Conservation (phyloP, 176 grass and related monocot genomes). For the Carex pumila region DNA sequence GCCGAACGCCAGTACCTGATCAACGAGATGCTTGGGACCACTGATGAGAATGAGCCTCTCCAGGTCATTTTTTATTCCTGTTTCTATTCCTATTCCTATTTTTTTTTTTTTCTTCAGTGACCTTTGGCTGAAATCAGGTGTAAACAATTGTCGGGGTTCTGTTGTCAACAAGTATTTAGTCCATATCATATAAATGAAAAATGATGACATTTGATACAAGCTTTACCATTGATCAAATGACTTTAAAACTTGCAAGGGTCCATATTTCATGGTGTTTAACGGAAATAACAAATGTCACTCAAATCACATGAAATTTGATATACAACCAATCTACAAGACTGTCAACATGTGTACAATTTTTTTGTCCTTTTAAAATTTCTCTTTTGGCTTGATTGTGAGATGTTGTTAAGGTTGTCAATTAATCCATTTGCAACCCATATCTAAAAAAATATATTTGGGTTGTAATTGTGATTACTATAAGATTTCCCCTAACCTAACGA, state of each 20-base stretch:
- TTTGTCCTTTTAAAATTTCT: background rate
- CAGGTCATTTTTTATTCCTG: conserved; percentile 40
- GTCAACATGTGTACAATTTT: background rate
- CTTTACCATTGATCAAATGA: background rate
- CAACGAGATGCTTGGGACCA: conserved; percentile 90
- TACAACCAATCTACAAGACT: background rate
- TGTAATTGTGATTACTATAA: background rate
- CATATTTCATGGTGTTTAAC: background rate
- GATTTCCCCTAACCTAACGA: background rate
- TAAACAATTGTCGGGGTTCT: background rate
- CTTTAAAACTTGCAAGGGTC: background rate
- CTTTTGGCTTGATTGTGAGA: background rate
- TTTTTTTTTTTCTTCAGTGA: background rate
- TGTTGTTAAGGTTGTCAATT: background rate
- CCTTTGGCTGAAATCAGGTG: background rate
- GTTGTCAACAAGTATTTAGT: background rate
- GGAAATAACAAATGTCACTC: background rate
- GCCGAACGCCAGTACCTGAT: conserved; percentile 66
- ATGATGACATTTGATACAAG: background rate
- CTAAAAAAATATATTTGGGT: background rate
- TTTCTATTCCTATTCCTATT: background rate
- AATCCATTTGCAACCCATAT: background rate
- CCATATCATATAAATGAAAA: background rate
- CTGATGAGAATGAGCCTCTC: conserved; percentile 90
- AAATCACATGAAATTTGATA: background rate